phyloP scores from a whole-genome alignment of 371 early-diverging fungal species.

The Rhizopus microsporus region DNA sequence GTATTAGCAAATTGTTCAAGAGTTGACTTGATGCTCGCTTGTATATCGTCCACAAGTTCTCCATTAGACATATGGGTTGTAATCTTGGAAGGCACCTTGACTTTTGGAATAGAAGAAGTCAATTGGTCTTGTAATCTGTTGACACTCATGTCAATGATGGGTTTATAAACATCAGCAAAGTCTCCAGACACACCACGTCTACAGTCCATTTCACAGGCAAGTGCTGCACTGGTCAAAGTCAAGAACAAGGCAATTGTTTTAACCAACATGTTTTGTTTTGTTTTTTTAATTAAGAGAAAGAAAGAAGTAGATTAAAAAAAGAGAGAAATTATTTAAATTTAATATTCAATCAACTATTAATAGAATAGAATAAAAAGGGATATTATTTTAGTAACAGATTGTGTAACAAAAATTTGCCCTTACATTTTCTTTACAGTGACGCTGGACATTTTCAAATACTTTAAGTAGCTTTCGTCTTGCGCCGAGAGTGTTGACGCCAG shows the following conservation, averaged over 20 bases:
- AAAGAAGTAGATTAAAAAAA: constrained; percentile 6
- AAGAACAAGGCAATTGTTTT: constrained; percentile 14
- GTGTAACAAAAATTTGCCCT: constrained; percentile 10
- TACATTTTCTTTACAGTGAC: constrained; percentile 48
- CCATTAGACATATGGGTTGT: constrained; percentile 31
- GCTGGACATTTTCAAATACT: constrained; percentile 88
- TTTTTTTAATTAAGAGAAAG: constrained; percentile 1
- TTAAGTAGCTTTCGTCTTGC: constrained; percentile 94
- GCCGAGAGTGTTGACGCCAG: constrained; percentile 92
- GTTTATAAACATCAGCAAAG: constrained; percentile 54
- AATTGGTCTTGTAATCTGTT: constrained; percentile 31
- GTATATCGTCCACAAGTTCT: constrained; percentile 36
- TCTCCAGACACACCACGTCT: constrained; percentile 53
- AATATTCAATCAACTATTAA: constrained; percentile 14
- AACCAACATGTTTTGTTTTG: constrained; percentile 5
- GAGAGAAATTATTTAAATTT: constrained; percentile 3
- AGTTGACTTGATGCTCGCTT: constrained; percentile 16
- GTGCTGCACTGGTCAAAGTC: constrained; percentile 13
- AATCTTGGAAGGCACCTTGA: constrained; percentile 30
- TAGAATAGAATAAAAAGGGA: neutral
- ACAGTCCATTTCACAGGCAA: constrained; percentile 62
- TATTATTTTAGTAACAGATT: neutral
- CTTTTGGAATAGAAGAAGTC: constrained; percentile 25
- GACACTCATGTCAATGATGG: constrained; percentile 35
- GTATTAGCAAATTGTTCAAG: constrained; percentile 18